phyloP scores from a whole-genome alignment of 208 protist species.

The Wallacemonas rigidus region DNA sequence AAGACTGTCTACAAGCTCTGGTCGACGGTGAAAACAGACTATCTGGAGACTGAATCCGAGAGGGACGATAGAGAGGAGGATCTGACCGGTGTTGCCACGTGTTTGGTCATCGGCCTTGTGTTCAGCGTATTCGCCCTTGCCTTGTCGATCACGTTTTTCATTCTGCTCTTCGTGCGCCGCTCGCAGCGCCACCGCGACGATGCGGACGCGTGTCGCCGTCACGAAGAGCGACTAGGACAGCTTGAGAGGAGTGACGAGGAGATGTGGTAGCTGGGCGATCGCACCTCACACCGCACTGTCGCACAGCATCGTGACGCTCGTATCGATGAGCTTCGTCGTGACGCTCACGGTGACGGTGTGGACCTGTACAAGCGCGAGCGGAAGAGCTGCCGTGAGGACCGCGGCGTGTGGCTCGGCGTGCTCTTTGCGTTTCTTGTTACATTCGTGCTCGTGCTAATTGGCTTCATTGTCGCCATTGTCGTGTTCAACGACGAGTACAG shows the following conservation, averaged over 20 bases:
- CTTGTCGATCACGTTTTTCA: not conserved
- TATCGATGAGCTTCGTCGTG: not conserved
- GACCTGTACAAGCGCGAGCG: conserved; percentile 14
- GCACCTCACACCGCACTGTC: not conserved
- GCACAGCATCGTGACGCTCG: not conserved
- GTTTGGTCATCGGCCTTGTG: conserved; percentile 7
- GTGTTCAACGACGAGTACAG: conserved; percentile 13
- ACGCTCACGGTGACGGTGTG: conserved; percentile 1
- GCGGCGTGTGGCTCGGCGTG: conserved; percentile 3
- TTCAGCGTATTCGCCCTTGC: conserved; percentile 1
- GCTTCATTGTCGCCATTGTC: conserved; percentile 9
- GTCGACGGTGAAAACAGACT: not conserved
- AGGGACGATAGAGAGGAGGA: not conserved
- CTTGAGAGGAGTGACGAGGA: not conserved
- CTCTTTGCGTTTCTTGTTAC: not conserved
- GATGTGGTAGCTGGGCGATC: not conserved
- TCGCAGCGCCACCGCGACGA: conserved; percentile 5
- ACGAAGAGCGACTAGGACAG: not conserved
- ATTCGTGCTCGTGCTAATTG: conserved; percentile 4
- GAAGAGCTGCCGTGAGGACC: conserved; percentile 9
- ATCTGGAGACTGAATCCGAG: not conserved
- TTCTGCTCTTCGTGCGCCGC: conserved; percentile 8
- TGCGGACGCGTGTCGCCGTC: not conserved
- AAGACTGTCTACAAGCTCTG: conserved; percentile 1
- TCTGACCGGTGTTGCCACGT: not conserved